phyloP scores from a whole-genome alignment of 2,329 filamentous ascomycete genomes.

The Spiromastix sp. region DNA sequence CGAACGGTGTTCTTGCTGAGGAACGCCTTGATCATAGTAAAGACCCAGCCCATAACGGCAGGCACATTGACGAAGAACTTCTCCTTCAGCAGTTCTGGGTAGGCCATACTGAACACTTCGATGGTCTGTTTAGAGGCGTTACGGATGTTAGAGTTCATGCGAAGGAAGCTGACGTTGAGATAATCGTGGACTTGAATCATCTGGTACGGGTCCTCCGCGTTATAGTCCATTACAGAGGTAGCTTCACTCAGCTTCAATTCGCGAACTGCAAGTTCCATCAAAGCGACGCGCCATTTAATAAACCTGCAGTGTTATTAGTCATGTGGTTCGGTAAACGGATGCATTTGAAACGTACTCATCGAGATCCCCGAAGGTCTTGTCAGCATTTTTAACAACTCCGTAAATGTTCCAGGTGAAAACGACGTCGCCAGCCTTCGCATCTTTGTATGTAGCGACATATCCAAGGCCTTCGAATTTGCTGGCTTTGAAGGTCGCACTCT shows the following conservation, averaged over 20 bases:
- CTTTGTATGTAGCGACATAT: slow-evolving; percentile 63
- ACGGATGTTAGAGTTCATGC: slow-evolving; percentile 67
- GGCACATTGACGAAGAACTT: slow-evolving; percentile 98
- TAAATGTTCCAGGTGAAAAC: slow-evolving; percentile 92
- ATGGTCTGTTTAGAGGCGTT: slow-evolving; percentile 72
- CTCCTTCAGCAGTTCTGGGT: slow-evolving; percentile 78
- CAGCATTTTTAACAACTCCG: slow-evolving; percentile 70
- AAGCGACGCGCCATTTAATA: slow-evolving; percentile 75
- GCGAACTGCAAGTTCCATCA: slow-evolving; percentile 78
- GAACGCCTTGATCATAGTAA: slow-evolving; percentile 64
- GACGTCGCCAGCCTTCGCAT: slow-evolving; percentile 41
- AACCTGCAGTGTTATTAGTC: slow-evolving; percentile 48
- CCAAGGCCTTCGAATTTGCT: slow-evolving; percentile 68
- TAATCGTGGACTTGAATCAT: slow-evolving; percentile 94
- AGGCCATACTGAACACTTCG: slow-evolving; percentile 66
- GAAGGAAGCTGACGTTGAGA: slow-evolving; percentile 74
- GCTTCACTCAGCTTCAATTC: slow-evolving; percentile 62
- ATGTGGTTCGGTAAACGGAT: not conserved
- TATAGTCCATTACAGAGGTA: slow-evolving; percentile 55
- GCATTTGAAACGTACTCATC: slow-evolving; percentile 53
- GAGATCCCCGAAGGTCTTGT: slow-evolving; percentile 69
- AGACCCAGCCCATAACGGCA: slow-evolving; percentile 80
- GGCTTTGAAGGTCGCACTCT: slow-evolving; percentile 51
- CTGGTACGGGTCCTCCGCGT: slow-evolving; percentile 68
- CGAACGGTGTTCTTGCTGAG: slow-evolving; percentile 62